Evolutionary conservation across 2,329 filamentous ascomycete species (phyloP), one percentile per base, ranked within the genome.

Genomic region (Nannizzia gypsea): DNA sequence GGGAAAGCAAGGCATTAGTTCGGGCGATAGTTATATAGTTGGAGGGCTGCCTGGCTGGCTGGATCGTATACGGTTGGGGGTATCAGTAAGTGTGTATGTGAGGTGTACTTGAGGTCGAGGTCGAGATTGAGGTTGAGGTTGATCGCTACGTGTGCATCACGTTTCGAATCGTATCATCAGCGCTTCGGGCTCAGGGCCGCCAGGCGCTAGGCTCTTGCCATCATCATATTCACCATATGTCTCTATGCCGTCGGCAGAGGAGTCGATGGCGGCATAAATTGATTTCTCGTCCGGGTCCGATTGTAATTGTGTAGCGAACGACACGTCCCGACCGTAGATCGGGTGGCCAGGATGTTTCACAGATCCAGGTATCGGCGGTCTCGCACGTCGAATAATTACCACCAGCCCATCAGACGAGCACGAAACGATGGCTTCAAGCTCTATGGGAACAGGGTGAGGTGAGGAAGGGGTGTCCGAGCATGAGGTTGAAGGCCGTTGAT

Each of bases 331-430:
- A 42, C 80, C 76, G 64, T 80, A 79, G 34, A 74, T 73, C 38
- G 72, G 78, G 67, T 40, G 69, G 66, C 17, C 71, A 66, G 20
- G 64, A 69, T 26, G 73, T 70, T 11, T 80, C 77, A 6, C 62
- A 42, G 59, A 65, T 55, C 61, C 79, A 78, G 59, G 87, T 54
- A 90, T 83, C 6, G 83, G 79, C 3, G 88, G 85, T 26, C 87
- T 82, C 24, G 89, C 89, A 64, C 82, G 83, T 60, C 90, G 83
- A 13, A 95, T 76, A 56, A 92, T 85, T 6, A 95, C 89, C 1
- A 95, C 89, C 0, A 95, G 77, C 0, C 90, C 90, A 70, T 95
- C 90, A 0, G 90, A 95, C 1, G 89, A 90, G 73, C 90, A 95
- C 0, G 90, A 95, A 3, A 95, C 85, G n/a, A 95, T 89, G 1